These are phyloP conservation scores for Eleusine coracana DNA, from an alignment of 176 grass and related monocot genomes.

Conservation along the genomic window DNA sequence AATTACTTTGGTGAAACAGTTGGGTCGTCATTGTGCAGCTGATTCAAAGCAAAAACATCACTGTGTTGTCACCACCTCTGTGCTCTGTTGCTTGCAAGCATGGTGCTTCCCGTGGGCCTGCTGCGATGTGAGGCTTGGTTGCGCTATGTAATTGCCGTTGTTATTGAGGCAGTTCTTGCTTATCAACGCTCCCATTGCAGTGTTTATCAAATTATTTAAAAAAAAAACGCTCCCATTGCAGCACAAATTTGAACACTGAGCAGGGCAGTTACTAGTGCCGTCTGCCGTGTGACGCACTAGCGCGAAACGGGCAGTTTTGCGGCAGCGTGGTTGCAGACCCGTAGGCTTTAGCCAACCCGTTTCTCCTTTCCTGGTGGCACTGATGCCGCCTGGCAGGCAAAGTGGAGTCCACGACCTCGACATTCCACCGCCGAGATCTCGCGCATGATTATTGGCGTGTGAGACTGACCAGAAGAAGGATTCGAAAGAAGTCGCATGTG, in stretches of 20 bases:
- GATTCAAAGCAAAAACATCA: not conserved
- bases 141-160: not conserved
- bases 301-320: not conserved
- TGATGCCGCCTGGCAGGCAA: constrained; percentile 2
- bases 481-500: not conserved
- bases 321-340: not conserved
- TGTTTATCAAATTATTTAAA: too few species aligned
- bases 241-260: not conserved
- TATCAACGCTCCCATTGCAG: too few species aligned
- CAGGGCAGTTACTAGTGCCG: not conserved
- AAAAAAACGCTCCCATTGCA: too few species aligned
- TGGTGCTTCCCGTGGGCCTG: not conserved
- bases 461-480: not conserved
- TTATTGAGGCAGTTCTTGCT: not conserved
- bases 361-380: not conserved
- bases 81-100: not conserved
- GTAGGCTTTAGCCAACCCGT: not conserved
- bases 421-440: not conserved
- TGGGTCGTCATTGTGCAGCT: not conserved
- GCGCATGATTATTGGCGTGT: not conserved
- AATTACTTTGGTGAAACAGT: not conserved
- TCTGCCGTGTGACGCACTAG: constrained; percentile 26
- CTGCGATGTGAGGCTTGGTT: not conserved
- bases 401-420: constrained; percentile 14
- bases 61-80: not conserved